Base-by-base conservation (phyloP, 768 basidiomycete genomes). In the Kwoniella europaea region DNA sequence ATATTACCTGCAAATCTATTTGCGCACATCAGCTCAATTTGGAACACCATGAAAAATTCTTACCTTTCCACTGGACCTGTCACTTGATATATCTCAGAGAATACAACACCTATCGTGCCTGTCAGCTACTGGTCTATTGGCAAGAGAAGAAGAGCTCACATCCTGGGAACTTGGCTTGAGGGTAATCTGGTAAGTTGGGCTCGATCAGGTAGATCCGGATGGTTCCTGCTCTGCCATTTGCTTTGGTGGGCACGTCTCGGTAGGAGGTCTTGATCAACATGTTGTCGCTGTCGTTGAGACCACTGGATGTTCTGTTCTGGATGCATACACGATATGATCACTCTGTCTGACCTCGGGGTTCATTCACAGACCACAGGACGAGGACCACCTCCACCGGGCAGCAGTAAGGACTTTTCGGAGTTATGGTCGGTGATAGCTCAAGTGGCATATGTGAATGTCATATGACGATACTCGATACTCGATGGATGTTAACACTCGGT, bases 31-130 rank as follows among this genome's bases (percentile, higher is more conserved):
- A 73, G 92, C 92, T 41, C 93, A 90, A 71, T 91, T 10, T 41
- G 3, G 29, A 29, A 6, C 13, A 55, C 42, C 13, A 61, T 29
- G 13, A 12, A 18, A 46, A 1, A 41, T 44, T 15, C 4, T 7
- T 16, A 56, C 61, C 94, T 89, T 82, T 95, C 94, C n/a, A 96
- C 94, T 44, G 94, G 94, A 0, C 93, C 93, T n/a, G 93, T 95
- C 1, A 95, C 93, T 71, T 84, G 84, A 60, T 97, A 98, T 65
- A 98, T 98, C 85, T 96, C 94, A 77, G 93, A 94, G 78, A 82
- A 83, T 22, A 82, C 79, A 41, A 83, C 82, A 52, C 92, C 92
- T 76, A 52, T 20, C 15, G 20, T 3, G 29, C 6, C 15, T 44
- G 55, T 69, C 68, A 69, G 62, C 67, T 63, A 10, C n/a, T 50